Evolutionary conservation across 768 basidiomycete species (phyloP), one percentile per base, ranked within the genome.

Genomic region (Exsudoporus frostii): DNA sequence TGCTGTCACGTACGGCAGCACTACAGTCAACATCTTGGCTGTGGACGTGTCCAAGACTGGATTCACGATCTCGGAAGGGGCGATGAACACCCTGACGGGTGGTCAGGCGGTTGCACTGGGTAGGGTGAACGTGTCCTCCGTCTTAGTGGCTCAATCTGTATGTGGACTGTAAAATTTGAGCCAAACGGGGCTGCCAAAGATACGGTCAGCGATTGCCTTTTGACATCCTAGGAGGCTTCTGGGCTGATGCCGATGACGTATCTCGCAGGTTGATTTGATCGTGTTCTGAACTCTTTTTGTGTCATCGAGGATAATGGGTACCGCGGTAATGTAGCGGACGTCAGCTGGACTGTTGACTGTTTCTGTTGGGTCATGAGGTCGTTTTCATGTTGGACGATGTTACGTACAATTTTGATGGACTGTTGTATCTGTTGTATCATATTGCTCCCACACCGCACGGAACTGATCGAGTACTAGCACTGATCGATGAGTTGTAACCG

Each of bases 1-100:
- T 41, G 50, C 56, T 4, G 55, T 73, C 34, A 66, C 63, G 9
- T 72, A 61, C 45, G 51, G 44, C 0, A 38, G 1, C 20, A 75
- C 51, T 39, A 79, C 66, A 45, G 70, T 86, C 64, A 75, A 76
- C 45, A 65, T 86, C 14, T 56, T 80, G 9, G 86, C 79, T 2
- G 74, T 87, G 37, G 86, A 88, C 56, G 66, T 68, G 51, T 72
- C 83, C 13, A 50, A 30, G 33, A 30, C 39, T 2, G 77, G 77
- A 3, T 79, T 79, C 61, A 77, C 76, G 7, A 25, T 58, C 13
- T 69, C 68, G 10, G 8, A 57, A 47, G 22, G 0, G 50, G 68
- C 68, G 46, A 71, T 69, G 70, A 39, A 70, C 46, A 25, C 11
- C 0, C 22, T 69, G 57, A 69, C 68, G 29, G 19, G 15, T 1